Evolutionary conservation across 2,329 filamentous ascomycete genomes (phyloP), one percentile per base, ranked within the genome.

Genomic region (Phaeosphaeria sp.): DNA sequence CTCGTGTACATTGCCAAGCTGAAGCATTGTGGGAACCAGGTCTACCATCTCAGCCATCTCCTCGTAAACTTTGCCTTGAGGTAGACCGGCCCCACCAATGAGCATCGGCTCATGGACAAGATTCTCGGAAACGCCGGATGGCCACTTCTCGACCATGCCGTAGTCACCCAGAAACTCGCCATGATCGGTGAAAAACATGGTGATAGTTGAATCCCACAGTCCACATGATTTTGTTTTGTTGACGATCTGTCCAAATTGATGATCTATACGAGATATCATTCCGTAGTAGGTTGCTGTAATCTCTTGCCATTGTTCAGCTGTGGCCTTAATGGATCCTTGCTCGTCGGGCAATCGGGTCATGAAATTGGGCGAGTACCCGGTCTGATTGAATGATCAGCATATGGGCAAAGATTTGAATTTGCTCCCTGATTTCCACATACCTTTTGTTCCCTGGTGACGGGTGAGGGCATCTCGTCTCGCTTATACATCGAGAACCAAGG

Each of bases 111-210:
- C 78, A 17, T 78, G 79, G 0, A 78, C 72, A 0, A 83, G 71
- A 1, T 73, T 72, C 30, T 82, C 78, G 0, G 76, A 80, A 0
- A 82, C 61, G 2, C 77, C 80, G 0, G 78, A 80, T 0, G 79
- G 80, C 80, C 81, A 83, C 55, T 83, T 83, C 64, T 83, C 81
- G 21, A 84, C 79, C 13, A 83, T 65, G 0, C 80, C 80, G 51
- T 82, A 74, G 51, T 83, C 80, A 13, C 80, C 81, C 0, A 83
- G 74, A 50, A 79, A 83, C 51, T 83, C 80, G 3, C 80, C 81
- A 55, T 81, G 80, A 45, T 81, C 79, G 0, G 79, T 80, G 53
- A 80, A 81, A 60, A 81, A 80, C 69, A 81, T 74, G 0, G 79
- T 80, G 0, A 82, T 71, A 0, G 79, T 81, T 7, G 74, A 65